phyloP scores from a whole-genome alignment of 2,329 filamentous ascomycete genomes.

The Xenoacremonium recifei region DNA sequence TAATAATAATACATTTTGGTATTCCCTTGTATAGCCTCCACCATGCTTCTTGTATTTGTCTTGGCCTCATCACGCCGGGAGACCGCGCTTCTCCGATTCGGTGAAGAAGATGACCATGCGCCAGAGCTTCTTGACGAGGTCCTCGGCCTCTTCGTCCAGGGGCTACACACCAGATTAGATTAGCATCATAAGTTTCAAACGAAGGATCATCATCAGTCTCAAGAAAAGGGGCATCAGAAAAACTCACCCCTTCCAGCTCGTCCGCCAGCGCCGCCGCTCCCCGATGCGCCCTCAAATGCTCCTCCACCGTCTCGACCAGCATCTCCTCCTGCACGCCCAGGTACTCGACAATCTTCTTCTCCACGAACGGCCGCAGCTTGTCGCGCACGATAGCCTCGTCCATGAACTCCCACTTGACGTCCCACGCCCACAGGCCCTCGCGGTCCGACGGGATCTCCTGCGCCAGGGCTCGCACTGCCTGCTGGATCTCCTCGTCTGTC shows the following conservation, averaged over 20 bases:
- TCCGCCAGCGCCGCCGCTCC: conserved; percentile 79
- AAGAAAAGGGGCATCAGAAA: conserved; percentile 1
- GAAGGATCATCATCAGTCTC: not conserved
- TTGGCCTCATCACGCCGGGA: conserved; percentile 57
- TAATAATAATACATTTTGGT: too few relatives aligned
- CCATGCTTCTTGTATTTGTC: not conserved
- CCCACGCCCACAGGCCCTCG: conserved; percentile 86
- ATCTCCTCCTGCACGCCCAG: conserved; percentile 95
- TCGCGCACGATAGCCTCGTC: conserved; percentile 78
- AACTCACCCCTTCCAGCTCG: conserved; percentile 76
- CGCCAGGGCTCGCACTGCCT: conserved; percentile 78
- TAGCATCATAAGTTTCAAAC: not conserved
- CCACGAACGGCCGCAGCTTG: conserved; percentile 89
- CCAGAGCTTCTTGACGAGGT: conserved; percentile 95
- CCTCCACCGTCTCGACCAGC: conserved; percentile 88
- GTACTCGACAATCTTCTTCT: conserved; percentile 97
- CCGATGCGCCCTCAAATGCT: conserved; percentile 74
- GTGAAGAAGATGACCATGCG: conserved; percentile 98
- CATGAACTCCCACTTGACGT: conserved; percentile 88
- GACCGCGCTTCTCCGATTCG: conserved; percentile 86
- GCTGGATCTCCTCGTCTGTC: conserved; percentile 82
- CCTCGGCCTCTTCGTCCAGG: conserved; percentile 91
- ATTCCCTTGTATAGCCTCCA: too few relatives aligned
- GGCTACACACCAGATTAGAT: conserved; percentile 50
- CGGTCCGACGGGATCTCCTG: conserved; percentile 87